Evolutionary conservation across 2,329 filamentous ascomycete genomes (phyloP), one percentile per base, ranked within the genome.

Genomic region (Neoarthrinium moseri): DNA sequence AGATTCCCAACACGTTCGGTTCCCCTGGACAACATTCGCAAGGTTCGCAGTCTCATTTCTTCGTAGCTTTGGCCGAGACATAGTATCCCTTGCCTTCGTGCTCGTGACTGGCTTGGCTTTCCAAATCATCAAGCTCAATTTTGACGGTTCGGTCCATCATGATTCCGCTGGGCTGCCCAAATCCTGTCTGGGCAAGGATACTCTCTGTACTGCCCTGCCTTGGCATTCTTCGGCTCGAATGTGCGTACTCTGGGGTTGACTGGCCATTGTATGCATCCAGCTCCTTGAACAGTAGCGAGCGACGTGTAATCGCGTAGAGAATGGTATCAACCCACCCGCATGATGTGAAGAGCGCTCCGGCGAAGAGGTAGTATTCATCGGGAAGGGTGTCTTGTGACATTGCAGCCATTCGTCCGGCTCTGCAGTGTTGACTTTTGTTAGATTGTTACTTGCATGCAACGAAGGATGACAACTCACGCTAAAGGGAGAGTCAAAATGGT

Each of bases 401-500:
- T 40, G 62, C 64, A 45, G 71, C 71, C 72, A 78, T 77, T 26
- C 75, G 66, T 29, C 72, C 70, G 4, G 70, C 71, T 18, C 56
- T 59, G 24, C 12, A 23, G 15, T 6, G 22, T 38, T 38, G 24
- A 24, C 21, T n/a, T n/a, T n/a, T n/a, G 7, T 8, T 7, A 7
- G 26, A 26, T 52, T 6, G 48, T 43, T 11, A 13, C 50, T 12
- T 12, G 20, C 21, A n/a, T 23, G 17, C 10, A 23, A 20, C 11
- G 17, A 7, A 8, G 23, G n/a, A 34, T 4, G 13, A 29, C 8
- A 30, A 51, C 56, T 51, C 46, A 59, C 49, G 73, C 73, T 11
- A 78, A 62, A 4, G 75, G 75, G 2, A 78, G 64, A 1, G 75
- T 78, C 51, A 75, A 67, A 11, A 77, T 48, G 23, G 77, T 70